Conservation (phyloP, 805 yeast genomes). For the Spathaspora arborariae region DNA sequence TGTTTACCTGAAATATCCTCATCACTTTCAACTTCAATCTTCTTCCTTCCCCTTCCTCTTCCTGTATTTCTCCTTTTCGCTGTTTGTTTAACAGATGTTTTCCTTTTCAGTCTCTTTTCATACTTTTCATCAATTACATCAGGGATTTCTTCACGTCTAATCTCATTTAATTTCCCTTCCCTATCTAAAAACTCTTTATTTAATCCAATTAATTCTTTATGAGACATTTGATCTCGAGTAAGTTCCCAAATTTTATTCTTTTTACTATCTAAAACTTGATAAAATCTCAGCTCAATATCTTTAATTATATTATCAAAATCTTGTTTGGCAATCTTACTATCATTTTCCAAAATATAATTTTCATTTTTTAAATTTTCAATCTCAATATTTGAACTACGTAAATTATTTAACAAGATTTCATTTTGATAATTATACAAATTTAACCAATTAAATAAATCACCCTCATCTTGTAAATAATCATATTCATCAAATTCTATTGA, state of each 20-base stretch:
- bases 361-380: conserved; percentile 5
- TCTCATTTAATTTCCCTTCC: conserved; percentile 14
- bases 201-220: conserved; percentile 10
- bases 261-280: conserved; percentile 24
- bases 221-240: conserved; percentile 2
- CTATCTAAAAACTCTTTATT: conserved; percentile 15
- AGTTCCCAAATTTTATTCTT: conserved; percentile 29
- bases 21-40: conserved; percentile 2
- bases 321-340: conserved; percentile 10
- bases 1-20: not conserved
- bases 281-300: conserved; percentile 24
- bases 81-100: not conserved
- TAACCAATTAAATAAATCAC: conserved; percentile 25
- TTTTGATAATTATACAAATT: conserved; percentile 15
- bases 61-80: conserved; percentile 8
- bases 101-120: conserved; percentile 14
- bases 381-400: conserved; percentile 2
- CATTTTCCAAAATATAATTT: conserved; percentile 7
- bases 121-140: conserved; percentile 16
- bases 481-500: conserved; percentile 16
- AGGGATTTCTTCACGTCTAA: conserved; percentile 16
- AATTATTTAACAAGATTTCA: conserved; percentile 5
- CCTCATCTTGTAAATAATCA: conserved; percentile 12
- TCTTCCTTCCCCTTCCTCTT: conserved; percentile 2
- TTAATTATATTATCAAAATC: conserved; percentile 16